A percentile compares a stretch with the other conserved stretches of the same genome.
phyloP scores from a whole-genome alignment of 164 flowering plant species.

The Paratinospora sagittata region DNA sequence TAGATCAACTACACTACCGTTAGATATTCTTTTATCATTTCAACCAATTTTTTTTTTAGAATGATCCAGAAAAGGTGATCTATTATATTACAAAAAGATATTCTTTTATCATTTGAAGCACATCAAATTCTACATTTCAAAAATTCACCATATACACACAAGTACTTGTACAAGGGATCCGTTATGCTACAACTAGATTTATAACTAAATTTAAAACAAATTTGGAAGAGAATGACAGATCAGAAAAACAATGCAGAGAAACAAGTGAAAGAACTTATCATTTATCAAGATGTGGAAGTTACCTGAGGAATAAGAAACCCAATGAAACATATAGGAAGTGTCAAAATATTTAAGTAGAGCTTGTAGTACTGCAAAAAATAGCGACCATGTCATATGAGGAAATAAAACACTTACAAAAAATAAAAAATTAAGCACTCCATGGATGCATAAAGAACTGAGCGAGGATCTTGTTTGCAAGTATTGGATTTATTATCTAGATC shows the following conservation, averaged over 20 bases:
- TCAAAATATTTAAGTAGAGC: conserved; percentile 50
- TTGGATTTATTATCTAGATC: neutral
- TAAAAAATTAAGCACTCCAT: neutral
- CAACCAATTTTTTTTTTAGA: neutral
- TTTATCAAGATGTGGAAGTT: neutral
- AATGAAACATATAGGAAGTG: conserved; percentile 42
- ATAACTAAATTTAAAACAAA: neutral
- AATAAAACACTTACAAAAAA: neutral
- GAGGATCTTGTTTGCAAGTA: neutral
- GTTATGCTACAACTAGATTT: neutral
- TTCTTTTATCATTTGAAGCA: neutral
- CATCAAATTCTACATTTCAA: neutral
- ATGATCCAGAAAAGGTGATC: too few relatives aligned
- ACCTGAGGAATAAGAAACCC: conserved; percentile 73
- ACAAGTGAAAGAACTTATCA: too few relatives aligned
- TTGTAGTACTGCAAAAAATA: conserved; percentile 59
- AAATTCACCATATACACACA: neutral
- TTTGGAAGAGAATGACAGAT: neutral
- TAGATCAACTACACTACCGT: neutral
- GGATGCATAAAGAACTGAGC: neutral
- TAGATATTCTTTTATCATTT: neutral
- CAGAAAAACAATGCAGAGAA: neutral
- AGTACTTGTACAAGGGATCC: neutral
- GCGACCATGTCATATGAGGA: neutral
- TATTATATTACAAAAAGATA: too few relatives aligned